Evolutionary conservation across 2,329 filamentous ascomycete species (phyloP), one percentile per base, ranked within the genome.

Genomic region (Venturia asperata): DNA sequence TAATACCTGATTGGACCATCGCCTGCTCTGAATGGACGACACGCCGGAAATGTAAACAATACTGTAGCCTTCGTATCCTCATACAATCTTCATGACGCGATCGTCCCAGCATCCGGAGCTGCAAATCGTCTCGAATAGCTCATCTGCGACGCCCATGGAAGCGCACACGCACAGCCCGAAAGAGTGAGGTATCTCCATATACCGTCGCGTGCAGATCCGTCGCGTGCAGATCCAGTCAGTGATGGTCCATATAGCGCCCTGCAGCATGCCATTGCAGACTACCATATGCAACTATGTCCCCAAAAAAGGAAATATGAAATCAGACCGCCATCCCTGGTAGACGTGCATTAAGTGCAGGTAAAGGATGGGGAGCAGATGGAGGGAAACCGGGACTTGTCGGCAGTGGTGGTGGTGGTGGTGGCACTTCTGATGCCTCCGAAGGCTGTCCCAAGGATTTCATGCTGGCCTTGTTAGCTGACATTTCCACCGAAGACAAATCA

Each of bases 401-500:
- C 3, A 41, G 4, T n/a, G 62, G 62, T n/a, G 45, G 21, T 4
- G 39, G 39, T 24, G 21, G 30, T 37, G 45, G 63, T 42, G 63
- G 52, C 11, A 27, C 21, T 37, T 41, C 42, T 41, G 55, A 62
- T 37, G 39, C n/a, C 30, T 56, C 30, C 6, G 52, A 58, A 10
- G 27, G 2, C 7, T 58, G 52, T 37, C 30, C n/a, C 30, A 61
- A 19, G 17, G 52, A 58, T 55, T 58, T 65, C 21, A 27, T 65
- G 39, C 64, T 65, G 37, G 10, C 58, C 34, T 27, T 21, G 19
- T 64, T 13, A 42, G 63, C 24, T n/a, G n/a, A n/a, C 6, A 17
- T 37, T 6, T 30, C n/a, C 21, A 55, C 17, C 9, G n/a, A n/a
- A 0, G 10, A n/a, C 1, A 24, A 24, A 27, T 45, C n/a, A 43